Evolutionary conservation across 2,329 filamentous ascomycete species (phyloP), one percentile per base, ranked within the genome.

Genomic region (Drechslera avenae): DNA sequence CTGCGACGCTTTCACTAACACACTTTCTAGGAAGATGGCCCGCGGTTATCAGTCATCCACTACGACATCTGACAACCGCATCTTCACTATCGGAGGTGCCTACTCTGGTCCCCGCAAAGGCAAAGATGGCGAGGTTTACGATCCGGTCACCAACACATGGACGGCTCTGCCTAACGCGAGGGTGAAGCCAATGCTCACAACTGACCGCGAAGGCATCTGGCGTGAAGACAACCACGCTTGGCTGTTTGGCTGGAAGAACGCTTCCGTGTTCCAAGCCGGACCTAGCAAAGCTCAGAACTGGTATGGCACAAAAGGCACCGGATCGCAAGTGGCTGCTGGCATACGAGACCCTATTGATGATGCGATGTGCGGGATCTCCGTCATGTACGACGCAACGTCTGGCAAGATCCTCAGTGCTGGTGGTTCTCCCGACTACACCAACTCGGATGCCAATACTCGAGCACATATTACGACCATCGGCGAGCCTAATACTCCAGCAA

Each of bases 31-130:
- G 51, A 55, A 62, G 16, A 60, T 64, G 52, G 56, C 62, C 23
- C 60, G 63, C 39, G 63, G 63, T 6, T 66, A 66, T 18, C 63
- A 66, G 26, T 49, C 56, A 6, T 59, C 60, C 3, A 46, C 52
- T 0, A 66, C 63, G 5, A 40, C 61, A 9, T 62, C 58, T 5
- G 54, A 65, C 31, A 58, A 58, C 19, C 53, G 57, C 9, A 50
- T 66, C 26, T 66, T 66, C 50, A 66, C 62, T 19, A 64, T 66
- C n/a, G 63, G 63, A 13, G 63, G 62, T 16, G 62, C 60, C 19
- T 66, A 64, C 44, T 62, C 60, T 18, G 63, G 63, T 9, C 57
- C 55, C 3, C 56, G 56, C 14, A 43, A 50, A 41, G 62, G 57
- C 34, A 66, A 66, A 30, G 57, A 66, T 26, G 63, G 63, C 19